Evolutionary conservation across 2,329 filamentous ascomycete species (phyloP).

Genomic region (Pseudopyricularia cyperi): DNA sequence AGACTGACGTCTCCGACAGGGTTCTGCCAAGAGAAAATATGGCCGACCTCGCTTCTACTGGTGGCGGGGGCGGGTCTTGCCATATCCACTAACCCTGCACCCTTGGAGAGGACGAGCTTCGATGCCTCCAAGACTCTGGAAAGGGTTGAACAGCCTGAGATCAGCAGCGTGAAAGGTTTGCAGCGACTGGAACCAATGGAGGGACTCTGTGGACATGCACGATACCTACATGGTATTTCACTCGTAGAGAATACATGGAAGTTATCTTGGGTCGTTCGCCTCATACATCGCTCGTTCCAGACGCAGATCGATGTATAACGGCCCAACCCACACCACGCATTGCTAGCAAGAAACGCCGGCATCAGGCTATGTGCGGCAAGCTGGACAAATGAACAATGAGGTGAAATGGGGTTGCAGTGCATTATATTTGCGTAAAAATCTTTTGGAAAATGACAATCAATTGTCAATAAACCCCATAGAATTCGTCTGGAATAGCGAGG

Average conservation of each 20-base stretch:
- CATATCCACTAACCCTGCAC: not conserved
- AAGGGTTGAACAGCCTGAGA: too few relatives aligned
- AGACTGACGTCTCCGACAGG: not conserved
- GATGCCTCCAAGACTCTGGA: too few relatives aligned
- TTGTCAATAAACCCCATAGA: not conserved
- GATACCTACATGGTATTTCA: too few relatives aligned
- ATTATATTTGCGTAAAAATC: not conserved
- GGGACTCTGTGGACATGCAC: too few relatives aligned
- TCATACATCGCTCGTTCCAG: not conserved
- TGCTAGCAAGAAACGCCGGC: not conserved
- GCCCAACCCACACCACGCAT: not conserved
- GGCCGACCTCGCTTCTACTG: not conserved
- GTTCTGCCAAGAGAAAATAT: not conserved
- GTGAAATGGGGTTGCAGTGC: not conserved
- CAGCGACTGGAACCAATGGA: too few relatives aligned
- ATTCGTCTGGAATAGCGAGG: not conserved
- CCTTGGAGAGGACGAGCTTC: too few relatives aligned
- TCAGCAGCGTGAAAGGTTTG: too few relatives aligned
- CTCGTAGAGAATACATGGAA: too few relatives aligned
- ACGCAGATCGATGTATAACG: not conserved
- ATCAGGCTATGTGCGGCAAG: not conserved
- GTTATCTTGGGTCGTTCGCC: not conserved
- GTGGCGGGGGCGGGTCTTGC: not conserved
- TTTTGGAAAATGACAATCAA: not conserved
- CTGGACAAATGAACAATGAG: not conserved